phyloP scores from a whole-genome alignment of 345 rosid species.

The Turritis glabra region DNA sequence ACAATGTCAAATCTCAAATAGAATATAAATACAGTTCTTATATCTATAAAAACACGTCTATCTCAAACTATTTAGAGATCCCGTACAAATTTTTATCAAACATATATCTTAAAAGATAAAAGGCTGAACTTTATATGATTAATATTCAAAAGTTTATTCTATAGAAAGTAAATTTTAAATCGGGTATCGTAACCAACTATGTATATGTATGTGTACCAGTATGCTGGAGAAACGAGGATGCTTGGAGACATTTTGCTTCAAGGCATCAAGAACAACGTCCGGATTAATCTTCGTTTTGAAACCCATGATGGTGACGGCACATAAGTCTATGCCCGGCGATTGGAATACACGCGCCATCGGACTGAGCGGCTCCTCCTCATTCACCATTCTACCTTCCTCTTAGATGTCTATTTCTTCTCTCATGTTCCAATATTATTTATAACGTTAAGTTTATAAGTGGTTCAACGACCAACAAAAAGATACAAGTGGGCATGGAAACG shows the following conservation, averaged over 20 bases:
- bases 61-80: background rate
- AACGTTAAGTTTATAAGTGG: conserved; percentile 11
- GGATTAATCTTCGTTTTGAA: conserved; percentile 50
- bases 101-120: background rate
- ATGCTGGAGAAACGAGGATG: conserved; percentile 89
- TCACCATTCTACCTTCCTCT: background rate
- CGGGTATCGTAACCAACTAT: background rate
- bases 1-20: background rate
- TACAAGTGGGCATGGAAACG: background rate
- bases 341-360: conserved; percentile 59
- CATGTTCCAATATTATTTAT: background rate
- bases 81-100: background rate
- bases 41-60: background rate
- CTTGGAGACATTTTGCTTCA: conserved; percentile 54
- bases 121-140: background rate
- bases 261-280: conserved; percentile 45
- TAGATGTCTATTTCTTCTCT: background rate
- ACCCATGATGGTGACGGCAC: conserved; percentile 53
- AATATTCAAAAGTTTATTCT: background rate
- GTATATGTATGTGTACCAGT: conserved; percentile 42
- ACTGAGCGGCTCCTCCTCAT: conserved; percentile 46
- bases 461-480: background rate
- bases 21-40: no score
- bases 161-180: background rate
- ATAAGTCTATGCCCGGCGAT: conserved; percentile 48